phyloP scores from a whole-genome alignment of 352 stramenopile species.

The Globisporangium radiosum region DNA sequence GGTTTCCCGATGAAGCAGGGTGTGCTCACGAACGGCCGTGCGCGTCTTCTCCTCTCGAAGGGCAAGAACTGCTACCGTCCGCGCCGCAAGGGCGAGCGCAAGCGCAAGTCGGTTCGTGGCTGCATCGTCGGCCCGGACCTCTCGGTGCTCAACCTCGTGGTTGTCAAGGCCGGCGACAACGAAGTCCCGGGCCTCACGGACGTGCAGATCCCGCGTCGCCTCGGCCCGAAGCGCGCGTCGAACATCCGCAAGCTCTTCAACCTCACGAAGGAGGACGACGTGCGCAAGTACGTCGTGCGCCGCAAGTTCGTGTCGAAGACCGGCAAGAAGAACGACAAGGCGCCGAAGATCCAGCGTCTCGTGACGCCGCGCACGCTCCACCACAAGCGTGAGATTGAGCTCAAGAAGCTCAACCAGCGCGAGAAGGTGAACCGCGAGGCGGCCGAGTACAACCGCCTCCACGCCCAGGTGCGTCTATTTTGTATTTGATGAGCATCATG shows the following conservation, averaged over 20 bases:
- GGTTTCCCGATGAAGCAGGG: slow-evolving; percentile 99
- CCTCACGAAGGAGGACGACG: slow-evolving; percentile 99
- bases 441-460: slow-evolving; percentile 97
- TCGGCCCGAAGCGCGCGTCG: slow-evolving; percentile 99
- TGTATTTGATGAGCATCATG: neutral
- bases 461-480: slow-evolving; percentile 77
- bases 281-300: slow-evolving; percentile 98
- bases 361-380: slow-evolving; percentile 96
- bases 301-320: slow-evolving; percentile 99
- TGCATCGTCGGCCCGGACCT: slow-evolving; percentile 99
- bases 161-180: slow-evolving; percentile 96
- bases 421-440: slow-evolving; percentile 92
- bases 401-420: slow-evolving; percentile 82
- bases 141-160: slow-evolving; percentile 98
- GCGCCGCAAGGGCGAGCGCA: slow-evolving; percentile 94
- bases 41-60: slow-evolving; percentile 97
- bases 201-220: slow-evolving; percentile 92
- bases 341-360: slow-evolving; percentile 99
- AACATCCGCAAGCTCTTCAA: slow-evolving; percentile 99
- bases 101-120: slow-evolving; percentile 98
- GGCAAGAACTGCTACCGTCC: slow-evolving; percentile 97
- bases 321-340: slow-evolving; percentile 97
- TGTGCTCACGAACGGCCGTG: slow-evolving; percentile 98
- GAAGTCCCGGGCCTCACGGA: slow-evolving; percentile 97
- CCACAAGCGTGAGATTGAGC: slow-evolving; percentile 90